These are phyloP conservation scores for Eimeria sp. DNA, from an alignment of 169 alveolate genomes.

Conservation along the genomic window DNA sequence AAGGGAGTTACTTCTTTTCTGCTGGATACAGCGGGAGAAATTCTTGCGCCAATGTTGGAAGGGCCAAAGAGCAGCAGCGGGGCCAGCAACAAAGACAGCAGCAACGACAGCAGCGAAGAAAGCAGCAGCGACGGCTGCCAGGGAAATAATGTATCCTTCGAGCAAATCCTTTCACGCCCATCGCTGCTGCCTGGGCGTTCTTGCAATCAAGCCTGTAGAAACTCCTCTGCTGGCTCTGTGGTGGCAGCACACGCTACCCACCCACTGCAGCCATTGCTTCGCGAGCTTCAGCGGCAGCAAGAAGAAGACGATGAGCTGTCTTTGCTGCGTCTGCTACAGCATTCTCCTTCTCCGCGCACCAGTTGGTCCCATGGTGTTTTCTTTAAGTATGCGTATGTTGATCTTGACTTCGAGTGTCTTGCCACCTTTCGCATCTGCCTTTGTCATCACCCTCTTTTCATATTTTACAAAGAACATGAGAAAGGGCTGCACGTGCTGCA, in stretches of 20 bases:
- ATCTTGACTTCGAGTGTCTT: conserved; percentile 78
- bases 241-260: neutral
- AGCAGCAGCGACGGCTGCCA: neutral
- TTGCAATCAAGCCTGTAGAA: neutral
- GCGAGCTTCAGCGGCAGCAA: conserved; percentile 43
- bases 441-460: conserved; percentile 63
- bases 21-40: conserved; percentile 43
- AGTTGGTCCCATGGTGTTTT: conserved; percentile 83
- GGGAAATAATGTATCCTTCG: neutral
- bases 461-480: conserved; percentile 72
- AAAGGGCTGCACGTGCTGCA: conserved; percentile 75
- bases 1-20: conserved; percentile 44
- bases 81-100: neutral
- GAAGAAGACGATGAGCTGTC: conserved; percentile 63
- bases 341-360: conserved; percentile 59
- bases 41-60: conserved; percentile 17
- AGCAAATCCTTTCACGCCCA: neutral
- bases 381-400: conserved; percentile 80
- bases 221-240: neutral
- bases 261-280: conserved; percentile 1
- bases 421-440: conserved; percentile 77
- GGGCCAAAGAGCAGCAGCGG: conserved; percentile 16
- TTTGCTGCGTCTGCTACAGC: conserved; percentile 46
- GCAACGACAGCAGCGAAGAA: neutral
- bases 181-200: neutral